phyloP scores from a whole-genome alignment of 2,329 filamentous ascomycete genomes.

The Xylariaceae sp. region DNA sequence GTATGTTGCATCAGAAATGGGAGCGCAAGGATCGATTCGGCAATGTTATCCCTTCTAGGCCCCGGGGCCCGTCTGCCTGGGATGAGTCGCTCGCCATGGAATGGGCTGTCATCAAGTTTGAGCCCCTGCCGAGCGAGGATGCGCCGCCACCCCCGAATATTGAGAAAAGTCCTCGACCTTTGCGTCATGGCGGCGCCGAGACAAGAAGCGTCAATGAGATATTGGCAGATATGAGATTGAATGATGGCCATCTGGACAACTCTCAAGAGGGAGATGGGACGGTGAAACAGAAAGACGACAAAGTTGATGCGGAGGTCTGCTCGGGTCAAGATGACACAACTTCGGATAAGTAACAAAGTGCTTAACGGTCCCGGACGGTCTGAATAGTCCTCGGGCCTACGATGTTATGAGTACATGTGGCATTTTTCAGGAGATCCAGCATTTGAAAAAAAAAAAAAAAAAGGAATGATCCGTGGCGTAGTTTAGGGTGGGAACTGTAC shows the following conservation, averaged over 20 bases:
- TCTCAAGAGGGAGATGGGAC: background rate
- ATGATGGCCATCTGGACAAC: background rate
- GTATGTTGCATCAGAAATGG: slow-evolving; percentile 30
- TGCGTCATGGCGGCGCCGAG: background rate
- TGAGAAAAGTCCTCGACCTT: slow-evolving; percentile 16
- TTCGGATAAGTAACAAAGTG: background rate
- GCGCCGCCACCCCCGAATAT: slow-evolving; percentile 23
- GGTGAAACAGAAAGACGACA: background rate
- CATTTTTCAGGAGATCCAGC: background rate
- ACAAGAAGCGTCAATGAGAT: slow-evolving; percentile 16
- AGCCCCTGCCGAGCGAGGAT: slow-evolving; percentile 11
- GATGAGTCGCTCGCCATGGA: slow-evolving; percentile 12
- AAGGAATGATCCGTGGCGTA: too few species aligned
- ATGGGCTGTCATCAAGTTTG: slow-evolving; percentile 31
- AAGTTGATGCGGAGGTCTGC: background rate
- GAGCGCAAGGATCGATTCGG: slow-evolving; percentile 25
- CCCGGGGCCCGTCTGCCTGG: slow-evolving; percentile 17
- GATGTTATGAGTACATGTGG: background rate
- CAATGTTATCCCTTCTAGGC: slow-evolving; percentile 3
- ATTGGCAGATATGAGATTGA: slow-evolving; percentile 21
- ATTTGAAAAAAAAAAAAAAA: background rate
- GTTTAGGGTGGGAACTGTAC: too few species aligned
- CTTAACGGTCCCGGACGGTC: background rate
- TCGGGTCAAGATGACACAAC: background rate
- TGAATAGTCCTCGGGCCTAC: background rate